Conservation (phyloP, 441 rosid species). For the Brassica balearica region DNA sequence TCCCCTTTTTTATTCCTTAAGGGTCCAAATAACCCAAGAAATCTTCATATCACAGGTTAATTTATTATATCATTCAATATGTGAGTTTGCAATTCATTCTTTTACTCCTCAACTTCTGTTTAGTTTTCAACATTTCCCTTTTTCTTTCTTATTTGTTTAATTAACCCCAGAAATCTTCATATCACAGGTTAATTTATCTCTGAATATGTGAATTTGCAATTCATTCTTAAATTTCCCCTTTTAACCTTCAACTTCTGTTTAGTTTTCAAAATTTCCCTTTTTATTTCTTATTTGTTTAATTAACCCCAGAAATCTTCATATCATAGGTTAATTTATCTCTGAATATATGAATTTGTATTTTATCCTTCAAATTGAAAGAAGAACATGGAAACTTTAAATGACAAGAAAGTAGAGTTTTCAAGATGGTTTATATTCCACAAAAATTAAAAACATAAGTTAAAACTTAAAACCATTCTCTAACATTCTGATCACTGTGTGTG, state of each 20-base stretch:
- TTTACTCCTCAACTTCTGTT: neutral
- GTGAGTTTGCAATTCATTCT: too few species aligned
- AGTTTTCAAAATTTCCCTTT: neutral
- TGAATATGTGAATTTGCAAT: too few species aligned
- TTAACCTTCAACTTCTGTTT: neutral
- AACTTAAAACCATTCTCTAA: slow-evolving; percentile 1
- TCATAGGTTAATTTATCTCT: neutral
- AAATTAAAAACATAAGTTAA: slow-evolving; percentile 10
- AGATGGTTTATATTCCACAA: slow-evolving; percentile 21
- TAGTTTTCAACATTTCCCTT: neutral
- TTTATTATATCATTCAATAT: too few species aligned
- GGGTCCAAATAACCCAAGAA: neutral
- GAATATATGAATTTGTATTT: neutral
- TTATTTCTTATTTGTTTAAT: too few species aligned
- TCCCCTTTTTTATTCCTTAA: neutral
- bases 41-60: neutral
- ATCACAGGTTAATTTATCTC: neutral
- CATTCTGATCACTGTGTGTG: slow-evolving; percentile 16
- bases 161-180: neutral
- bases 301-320: neutral
- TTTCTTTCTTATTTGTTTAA: too few species aligned
- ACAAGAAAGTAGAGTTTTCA: slow-evolving; percentile 9
- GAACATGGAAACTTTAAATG: neutral
- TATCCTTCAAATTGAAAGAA: neutral
- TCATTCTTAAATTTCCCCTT: too few species aligned